Conservation (phyloP, 2,329 filamentous ascomycete species). For the Tolypocladium nubicola region DNA sequence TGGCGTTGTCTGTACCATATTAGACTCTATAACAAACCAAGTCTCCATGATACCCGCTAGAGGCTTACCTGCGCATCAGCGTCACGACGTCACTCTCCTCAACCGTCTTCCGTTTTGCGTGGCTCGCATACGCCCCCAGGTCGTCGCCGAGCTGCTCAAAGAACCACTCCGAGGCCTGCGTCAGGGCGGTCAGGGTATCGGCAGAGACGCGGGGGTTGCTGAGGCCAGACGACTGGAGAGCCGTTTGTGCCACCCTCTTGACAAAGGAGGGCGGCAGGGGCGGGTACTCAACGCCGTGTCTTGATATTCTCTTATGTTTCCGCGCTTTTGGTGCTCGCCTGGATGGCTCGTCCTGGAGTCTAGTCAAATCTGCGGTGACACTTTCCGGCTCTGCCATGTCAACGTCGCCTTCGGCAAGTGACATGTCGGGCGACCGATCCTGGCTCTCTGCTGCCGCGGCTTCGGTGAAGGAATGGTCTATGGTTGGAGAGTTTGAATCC, state of each 20-base stretch:
- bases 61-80: conserved; percentile 68
- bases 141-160: conserved; percentile 83
- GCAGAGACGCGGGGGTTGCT: conserved; percentile 60
- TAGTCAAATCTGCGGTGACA: background rate
- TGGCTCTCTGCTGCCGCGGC: conserved; percentile 8
- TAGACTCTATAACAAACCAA: conserved; percentile 12
- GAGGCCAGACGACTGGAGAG: conserved; percentile 55
- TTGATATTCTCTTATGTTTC: conserved; percentile 42
- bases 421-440: conserved; percentile 6
- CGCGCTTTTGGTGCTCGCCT: conserved; percentile 7
- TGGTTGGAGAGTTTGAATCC: conserved; percentile 5
- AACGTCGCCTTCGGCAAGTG: conserved; percentile 3
- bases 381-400: conserved; percentile 1
- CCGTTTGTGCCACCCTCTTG: conserved; percentile 61
- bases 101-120: conserved; percentile 75
- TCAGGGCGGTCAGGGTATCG: conserved; percentile 63
- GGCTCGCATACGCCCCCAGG: conserved; percentile 65
- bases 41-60: conserved; percentile 10
- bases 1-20: conserved; percentile 59
- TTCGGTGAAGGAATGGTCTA: conserved; percentile 9
- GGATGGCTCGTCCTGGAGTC: background rate
- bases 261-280: conserved; percentile 63
- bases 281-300: conserved; percentile 65
- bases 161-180: conserved; percentile 80
- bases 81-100: conserved; percentile 76